These are phyloP conservation scores for Calycina herbarum DNA, from an alignment of 2,329 filamentous ascomycete species.

Conservation along the genomic window DNA sequence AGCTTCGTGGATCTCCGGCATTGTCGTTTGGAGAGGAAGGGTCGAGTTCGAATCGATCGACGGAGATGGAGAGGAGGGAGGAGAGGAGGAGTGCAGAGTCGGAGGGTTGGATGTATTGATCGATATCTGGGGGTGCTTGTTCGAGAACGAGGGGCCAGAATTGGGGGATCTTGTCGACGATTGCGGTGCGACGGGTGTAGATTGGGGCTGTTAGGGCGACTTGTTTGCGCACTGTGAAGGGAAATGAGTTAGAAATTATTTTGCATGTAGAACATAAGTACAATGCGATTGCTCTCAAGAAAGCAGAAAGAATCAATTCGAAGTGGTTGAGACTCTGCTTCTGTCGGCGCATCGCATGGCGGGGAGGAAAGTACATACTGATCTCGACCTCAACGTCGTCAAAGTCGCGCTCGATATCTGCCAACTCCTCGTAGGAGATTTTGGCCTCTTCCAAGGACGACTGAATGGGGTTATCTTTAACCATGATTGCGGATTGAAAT, in stretches of 20 bases:
- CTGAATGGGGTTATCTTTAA: constrained; percentile 8
- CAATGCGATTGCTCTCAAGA: not conserved
- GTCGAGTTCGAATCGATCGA: constrained; percentile 77
- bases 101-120: constrained; percentile 80
- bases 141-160: constrained; percentile 97
- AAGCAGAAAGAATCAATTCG: not conserved
- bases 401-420: constrained; percentile 79
- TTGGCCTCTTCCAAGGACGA: constrained; percentile 43
- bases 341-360: not conserved
- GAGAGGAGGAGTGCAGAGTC: constrained; percentile 74
- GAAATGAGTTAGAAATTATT: constrained; percentile 18
- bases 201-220: constrained; percentile 66
- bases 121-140: constrained; percentile 80
- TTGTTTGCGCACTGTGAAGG: constrained; percentile 66
- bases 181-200: constrained; percentile 72
- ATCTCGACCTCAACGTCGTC: constrained; percentile 80
- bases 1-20: constrained; percentile 73
- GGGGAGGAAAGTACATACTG: constrained; percentile 55
- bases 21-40: constrained; percentile 25
- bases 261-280: not conserved
- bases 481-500: constrained; percentile 34
- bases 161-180: constrained; percentile 72
- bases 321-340: not conserved
- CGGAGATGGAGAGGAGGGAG: constrained; percentile 65
- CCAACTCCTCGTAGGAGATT: constrained; percentile 74